A percentile compares a stretch with the other conserved stretches of the same genome.
Conservation (phyloP, 106 monocot genomes). For the Platanthera guangdongensis region DNA sequence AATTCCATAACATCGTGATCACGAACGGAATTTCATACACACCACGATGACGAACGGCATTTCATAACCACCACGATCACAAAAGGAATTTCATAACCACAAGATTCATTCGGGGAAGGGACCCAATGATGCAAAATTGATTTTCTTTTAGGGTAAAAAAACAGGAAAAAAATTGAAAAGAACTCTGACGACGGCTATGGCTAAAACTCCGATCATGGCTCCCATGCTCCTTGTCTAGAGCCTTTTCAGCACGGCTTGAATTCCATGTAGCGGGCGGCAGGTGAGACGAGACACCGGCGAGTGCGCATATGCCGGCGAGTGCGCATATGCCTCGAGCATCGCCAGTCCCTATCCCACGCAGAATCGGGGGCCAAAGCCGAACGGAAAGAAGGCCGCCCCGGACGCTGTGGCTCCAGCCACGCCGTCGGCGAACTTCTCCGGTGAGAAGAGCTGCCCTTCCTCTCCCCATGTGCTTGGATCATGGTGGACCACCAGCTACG, state of each 20-base stretch:
- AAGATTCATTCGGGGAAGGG: no score
- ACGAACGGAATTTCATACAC: no score
- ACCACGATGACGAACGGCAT: no score
- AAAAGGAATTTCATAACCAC: no score
- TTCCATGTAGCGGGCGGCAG: constrained; percentile 4
- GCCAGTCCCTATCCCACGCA: constrained; percentile 22
- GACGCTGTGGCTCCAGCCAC: neutral
- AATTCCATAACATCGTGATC: no score
- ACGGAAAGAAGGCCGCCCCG: constrained; percentile 10
- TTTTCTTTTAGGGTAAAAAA: no score
- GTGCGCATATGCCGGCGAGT: constrained; percentile 12
- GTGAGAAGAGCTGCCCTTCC: constrained; percentile 19
- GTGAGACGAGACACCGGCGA: constrained; percentile 5
- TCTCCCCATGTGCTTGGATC: constrained; percentile 16
- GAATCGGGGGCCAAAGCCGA: constrained; percentile 13
- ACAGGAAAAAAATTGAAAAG: no score
- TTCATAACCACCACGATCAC: no score
- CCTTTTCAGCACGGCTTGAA: constrained; percentile 13
- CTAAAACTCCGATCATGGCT: no score
- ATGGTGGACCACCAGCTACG: constrained; percentile 20
- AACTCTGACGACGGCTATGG: no score
- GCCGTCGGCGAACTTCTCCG: constrained; percentile 18
- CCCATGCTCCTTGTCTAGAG: neutral
- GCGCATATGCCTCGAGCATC: constrained; percentile 15
- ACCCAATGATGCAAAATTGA: no score